phyloP scores from a whole-genome alignment of 106 monocot species.

The Allium cepa region DNA sequence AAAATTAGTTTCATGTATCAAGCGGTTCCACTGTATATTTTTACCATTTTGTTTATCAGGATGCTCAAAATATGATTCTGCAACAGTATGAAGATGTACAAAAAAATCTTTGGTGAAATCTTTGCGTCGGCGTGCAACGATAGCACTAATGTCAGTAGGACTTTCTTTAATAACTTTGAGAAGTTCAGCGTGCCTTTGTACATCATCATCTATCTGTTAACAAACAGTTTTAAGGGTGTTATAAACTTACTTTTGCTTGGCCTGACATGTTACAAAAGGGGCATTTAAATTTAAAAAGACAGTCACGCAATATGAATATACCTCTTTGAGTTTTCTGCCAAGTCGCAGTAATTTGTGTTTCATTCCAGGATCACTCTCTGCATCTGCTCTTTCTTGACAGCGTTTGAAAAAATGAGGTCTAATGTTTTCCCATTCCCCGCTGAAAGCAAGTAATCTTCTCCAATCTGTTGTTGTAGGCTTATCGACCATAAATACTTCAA shows the following conservation, averaged over 20 bases:
- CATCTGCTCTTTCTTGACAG: conserved; percentile 77
- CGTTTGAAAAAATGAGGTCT: conserved; percentile 74
- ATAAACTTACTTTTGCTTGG: too few species aligned
- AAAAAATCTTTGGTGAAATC: conserved; percentile 94
- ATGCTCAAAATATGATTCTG: conserved; percentile 61
- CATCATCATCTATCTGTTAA: conserved; percentile 73
- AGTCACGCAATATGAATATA: neutral
- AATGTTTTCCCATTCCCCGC: conserved; percentile 75
- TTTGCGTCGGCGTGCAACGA: conserved; percentile 64
- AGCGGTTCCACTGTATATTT: neutral
- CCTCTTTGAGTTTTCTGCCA: conserved; percentile 92
- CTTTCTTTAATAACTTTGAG: conserved; percentile 39
- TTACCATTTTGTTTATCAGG: conserved; percentile 69
- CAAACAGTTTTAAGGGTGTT: too few species aligned
- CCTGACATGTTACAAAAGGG: too few species aligned
- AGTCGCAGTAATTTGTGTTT: conserved; percentile 81
- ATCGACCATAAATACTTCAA: conserved; percentile 94
- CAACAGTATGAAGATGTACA: conserved; percentile 62
- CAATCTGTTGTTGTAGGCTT: conserved; percentile 90
- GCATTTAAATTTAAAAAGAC: too few species aligned
- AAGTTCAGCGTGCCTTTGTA: conserved; percentile 76
- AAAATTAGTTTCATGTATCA: neutral
- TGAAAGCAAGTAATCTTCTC: conserved; percentile 93
- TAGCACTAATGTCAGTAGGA: conserved; percentile 36
- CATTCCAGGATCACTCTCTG: conserved; percentile 70